phyloP scores from a whole-genome alignment of 352 stramenopile species.

The Aphanomyces invadans region DNA sequence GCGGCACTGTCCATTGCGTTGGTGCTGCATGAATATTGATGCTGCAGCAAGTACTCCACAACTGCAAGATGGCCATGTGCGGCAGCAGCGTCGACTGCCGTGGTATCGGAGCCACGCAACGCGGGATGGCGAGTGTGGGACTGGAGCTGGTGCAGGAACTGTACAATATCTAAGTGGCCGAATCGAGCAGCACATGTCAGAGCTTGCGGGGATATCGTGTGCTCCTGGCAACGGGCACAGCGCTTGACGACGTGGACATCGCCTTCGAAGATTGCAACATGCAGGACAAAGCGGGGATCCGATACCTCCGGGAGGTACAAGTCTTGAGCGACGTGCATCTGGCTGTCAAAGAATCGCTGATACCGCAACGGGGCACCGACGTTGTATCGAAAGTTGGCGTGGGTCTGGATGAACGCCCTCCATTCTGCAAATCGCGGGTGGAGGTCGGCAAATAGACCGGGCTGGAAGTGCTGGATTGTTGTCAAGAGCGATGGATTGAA shows the following conservation, averaged over 20 bases:
- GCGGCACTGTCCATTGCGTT: slow-evolving; percentile 11
- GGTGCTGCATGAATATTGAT: background rate
- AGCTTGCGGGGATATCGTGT: background rate
- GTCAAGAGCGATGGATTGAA: slow-evolving; percentile 6
- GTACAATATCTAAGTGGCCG: slow-evolving; percentile 17
- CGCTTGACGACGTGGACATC: slow-evolving; percentile 8
- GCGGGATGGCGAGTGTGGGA: background rate
- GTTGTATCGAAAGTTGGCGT: slow-evolving; percentile 16
- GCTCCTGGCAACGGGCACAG: background rate
- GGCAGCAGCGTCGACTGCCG: slow-evolving; percentile 5
- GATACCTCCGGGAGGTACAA: background rate
- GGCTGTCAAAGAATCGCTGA: background rate
- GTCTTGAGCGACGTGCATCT: background rate
- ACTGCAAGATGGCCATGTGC: slow-evolving; percentile 10
- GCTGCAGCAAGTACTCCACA: background rate
- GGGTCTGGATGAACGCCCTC: background rate
- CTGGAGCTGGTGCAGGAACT: slow-evolving; percentile 1
- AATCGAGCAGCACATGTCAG: slow-evolving; percentile 2
- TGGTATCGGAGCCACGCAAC: too few relatives aligned
- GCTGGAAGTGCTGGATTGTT: slow-evolving; percentile 15
- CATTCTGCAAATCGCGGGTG: slow-evolving; percentile 7
- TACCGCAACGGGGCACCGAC: slow-evolving; percentile 3
- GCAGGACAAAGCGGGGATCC: slow-evolving; percentile 13
- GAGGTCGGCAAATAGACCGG: slow-evolving; percentile 8
- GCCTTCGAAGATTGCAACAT: slow-evolving; percentile 22